A percentile compares a stretch with the other conserved stretches of the same genome.
Conservation (phyloP, 2,329 filamentous ascomycete species). For the Pseudopithomyces chartarum region DNA sequence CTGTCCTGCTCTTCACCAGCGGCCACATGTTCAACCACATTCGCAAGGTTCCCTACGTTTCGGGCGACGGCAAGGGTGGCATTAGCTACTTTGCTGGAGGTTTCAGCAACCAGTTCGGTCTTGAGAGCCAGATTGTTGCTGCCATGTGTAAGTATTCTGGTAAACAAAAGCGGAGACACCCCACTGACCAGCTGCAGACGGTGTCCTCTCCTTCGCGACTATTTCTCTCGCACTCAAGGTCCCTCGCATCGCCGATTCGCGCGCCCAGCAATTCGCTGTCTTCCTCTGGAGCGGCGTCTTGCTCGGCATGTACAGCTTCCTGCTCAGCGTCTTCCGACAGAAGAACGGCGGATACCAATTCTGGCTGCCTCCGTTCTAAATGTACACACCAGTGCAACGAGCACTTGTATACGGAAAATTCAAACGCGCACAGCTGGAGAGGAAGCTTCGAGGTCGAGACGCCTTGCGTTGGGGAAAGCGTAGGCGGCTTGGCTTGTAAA, state of each 20-base stretch:
- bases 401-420: too few relatives aligned
- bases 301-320: conserved; percentile 87
- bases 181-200: conserved; percentile 57
- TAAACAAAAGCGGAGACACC: background rate
- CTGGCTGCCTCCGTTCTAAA: conserved; percentile 86
- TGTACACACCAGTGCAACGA: background rate
- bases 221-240: conserved; percentile 93
- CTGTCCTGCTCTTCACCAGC: conserved; percentile 89
- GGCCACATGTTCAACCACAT: conserved; percentile 99
- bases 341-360: conserved; percentile 98
- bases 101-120: conserved; percentile 90
- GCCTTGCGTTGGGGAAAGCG: too few relatives aligned
- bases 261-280: conserved; percentile 79
- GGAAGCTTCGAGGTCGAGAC: too few relatives aligned
- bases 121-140: conserved; percentile 95
- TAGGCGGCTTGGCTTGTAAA: too few relatives aligned
- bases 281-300: conserved; percentile 78
- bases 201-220: conserved; percentile 82
- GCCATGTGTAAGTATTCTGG: conserved; percentile 76
- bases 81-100: conserved; percentile 88
- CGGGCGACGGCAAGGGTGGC: conserved; percentile 81
- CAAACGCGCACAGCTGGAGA: too few relatives aligned
- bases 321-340: conserved; percentile 88
- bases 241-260: conserved; percentile 80
- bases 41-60: conserved; percentile 90